A percentile compares a stretch with the other conserved stretches of the same genome.
Evolutionary conservation across 2,329 filamentous ascomycete genomes (phyloP).

Genomic region (Bisporella sp.): DNA sequence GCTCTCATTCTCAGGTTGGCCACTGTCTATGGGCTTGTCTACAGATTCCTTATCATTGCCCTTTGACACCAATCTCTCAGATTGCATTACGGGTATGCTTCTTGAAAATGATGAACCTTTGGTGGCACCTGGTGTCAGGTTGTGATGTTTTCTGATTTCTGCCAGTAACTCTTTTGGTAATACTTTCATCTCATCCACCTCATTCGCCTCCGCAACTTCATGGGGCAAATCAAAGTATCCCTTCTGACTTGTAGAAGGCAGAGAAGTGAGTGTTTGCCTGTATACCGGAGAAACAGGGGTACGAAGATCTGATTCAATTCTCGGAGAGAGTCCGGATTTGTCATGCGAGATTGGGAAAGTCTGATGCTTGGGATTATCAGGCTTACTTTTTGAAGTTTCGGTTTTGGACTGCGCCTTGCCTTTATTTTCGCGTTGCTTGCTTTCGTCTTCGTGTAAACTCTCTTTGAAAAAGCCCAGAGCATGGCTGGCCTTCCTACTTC

Average conservation of each 20-base stretch:
- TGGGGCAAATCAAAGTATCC: constrained; percentile 6
- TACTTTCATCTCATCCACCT: constrained; percentile 14
- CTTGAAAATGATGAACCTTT: constrained; percentile 26
- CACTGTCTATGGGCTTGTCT: not conserved
- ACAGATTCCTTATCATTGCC: constrained; percentile 4
- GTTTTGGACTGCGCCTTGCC: constrained; percentile 25
- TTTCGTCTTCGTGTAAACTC: constrained; percentile 52
- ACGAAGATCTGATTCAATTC: not conserved
- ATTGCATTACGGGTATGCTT: constrained; percentile 24
- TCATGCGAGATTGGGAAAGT: not conserved
- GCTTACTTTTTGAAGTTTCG: constrained; percentile 11
- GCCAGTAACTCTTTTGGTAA: constrained; percentile 24
- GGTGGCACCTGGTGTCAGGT: constrained; percentile 22
- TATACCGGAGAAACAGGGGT: constrained; percentile 9
- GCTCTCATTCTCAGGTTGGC: constrained; percentile 1
- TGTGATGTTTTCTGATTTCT: constrained; percentile 26
- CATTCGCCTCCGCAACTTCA: constrained; percentile 13
- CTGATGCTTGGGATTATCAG: constrained; percentile 5
- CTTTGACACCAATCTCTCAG: constrained; percentile 16
- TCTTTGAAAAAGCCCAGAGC: constrained; percentile 62
- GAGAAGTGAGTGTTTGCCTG: not conserved
- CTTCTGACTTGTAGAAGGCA: not conserved
- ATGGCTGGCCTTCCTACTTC: constrained; percentile 62
- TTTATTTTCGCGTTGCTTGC: constrained; percentile 42
- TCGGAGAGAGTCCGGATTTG: not conserved